These are phyloP conservation scores for Mortierella claussenii DNA, from an alignment of 192 early-diverging fungal genomes.

Conservation along the genomic window DNA sequence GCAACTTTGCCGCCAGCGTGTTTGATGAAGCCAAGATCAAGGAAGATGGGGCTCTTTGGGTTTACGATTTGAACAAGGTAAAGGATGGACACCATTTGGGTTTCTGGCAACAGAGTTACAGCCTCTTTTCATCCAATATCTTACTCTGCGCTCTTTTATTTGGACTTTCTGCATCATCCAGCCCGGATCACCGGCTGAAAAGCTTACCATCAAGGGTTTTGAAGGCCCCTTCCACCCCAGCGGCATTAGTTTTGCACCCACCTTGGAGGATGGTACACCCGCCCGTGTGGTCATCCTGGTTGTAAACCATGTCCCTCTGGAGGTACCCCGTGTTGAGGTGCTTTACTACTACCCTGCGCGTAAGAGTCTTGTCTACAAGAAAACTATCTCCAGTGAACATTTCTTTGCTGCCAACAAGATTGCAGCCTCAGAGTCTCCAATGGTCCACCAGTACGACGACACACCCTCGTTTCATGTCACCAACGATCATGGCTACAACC, in stretches of 20 bases:
- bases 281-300: slow-evolving; percentile 43
- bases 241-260: slow-evolving; percentile 43
- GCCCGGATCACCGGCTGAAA: slow-evolving; percentile 46
- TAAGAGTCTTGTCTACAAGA: slow-evolving; percentile 50
- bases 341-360: slow-evolving; percentile 53
- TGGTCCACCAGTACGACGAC: slow-evolving; percentile 34
- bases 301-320: slow-evolving; percentile 48
- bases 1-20: slow-evolving; percentile 48
- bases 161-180: no score
- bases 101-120: no score
- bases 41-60: slow-evolving; percentile 42
- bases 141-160: no score
- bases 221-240: slow-evolving; percentile 47
- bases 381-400: slow-evolving; percentile 40
- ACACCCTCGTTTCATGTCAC: slow-evolving; percentile 42
- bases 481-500: slow-evolving; percentile 50
- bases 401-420: slow-evolving; percentile 52
- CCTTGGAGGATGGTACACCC: slow-evolving; percentile 44
- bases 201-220: slow-evolving; percentile 50
- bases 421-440: slow-evolving; percentile 12
- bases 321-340: slow-evolving; percentile 43
- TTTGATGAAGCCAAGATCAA: slow-evolving; percentile 48
- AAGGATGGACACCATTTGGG: no score
- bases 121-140: no score
- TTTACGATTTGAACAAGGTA: slow-evolving; percentile 51